A percentile compares a stretch with the other conserved stretches of the same genome.
phyloP scores from a whole-genome alignment of 805 yeast species.

The Millerozyma miso region DNA sequence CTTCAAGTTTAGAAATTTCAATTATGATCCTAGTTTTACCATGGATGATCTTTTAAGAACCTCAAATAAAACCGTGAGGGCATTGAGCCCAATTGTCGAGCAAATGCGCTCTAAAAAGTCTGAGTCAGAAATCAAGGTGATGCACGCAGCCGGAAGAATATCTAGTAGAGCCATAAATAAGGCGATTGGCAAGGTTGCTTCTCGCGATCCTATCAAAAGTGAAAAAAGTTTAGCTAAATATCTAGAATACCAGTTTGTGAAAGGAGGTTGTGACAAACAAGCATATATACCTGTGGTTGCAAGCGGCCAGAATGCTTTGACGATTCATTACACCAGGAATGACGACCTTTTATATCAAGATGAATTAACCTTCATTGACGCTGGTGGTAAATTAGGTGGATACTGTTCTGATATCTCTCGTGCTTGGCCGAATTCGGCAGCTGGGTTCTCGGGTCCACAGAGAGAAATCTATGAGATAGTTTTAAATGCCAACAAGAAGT shows the following conservation, averaged over 20 bases:
- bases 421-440: slow-evolving; percentile 87
- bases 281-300: slow-evolving; percentile 98
- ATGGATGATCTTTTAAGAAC: slow-evolving; percentile 19
- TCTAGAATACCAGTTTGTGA: slow-evolving; percentile 75
- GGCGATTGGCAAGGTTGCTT: slow-evolving; percentile 62
- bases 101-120: slow-evolving; percentile 68
- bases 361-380: slow-evolving; percentile 89
- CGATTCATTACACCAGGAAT: slow-evolving; percentile 91
- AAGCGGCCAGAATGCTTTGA: slow-evolving; percentile 82
- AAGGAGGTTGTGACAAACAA: slow-evolving; percentile 83
- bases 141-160: slow-evolving; percentile 79
- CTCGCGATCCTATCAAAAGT: slow-evolving; percentile 45
- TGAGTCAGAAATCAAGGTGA: slow-evolving; percentile 65
- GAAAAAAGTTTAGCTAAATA: slow-evolving; percentile 79
- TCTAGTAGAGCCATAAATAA: slow-evolving; percentile 81
- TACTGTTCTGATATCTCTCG: slow-evolving; percentile 95
- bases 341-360: slow-evolving; percentile 74
- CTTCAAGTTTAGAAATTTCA: slow-evolving; percentile 11
- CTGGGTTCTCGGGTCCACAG: slow-evolving; percentile 69
- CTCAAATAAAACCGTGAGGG: slow-evolving; percentile 34
- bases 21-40: slow-evolving; percentile 8
- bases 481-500: slow-evolving; percentile 70
- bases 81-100: slow-evolving; percentile 42
- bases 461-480: slow-evolving; percentile 86
- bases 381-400: slow-evolving; percentile 91